Conservation (phyloP, 2,329 filamentous ascomycete genomes). For the Pyricularia sp. region DNA sequence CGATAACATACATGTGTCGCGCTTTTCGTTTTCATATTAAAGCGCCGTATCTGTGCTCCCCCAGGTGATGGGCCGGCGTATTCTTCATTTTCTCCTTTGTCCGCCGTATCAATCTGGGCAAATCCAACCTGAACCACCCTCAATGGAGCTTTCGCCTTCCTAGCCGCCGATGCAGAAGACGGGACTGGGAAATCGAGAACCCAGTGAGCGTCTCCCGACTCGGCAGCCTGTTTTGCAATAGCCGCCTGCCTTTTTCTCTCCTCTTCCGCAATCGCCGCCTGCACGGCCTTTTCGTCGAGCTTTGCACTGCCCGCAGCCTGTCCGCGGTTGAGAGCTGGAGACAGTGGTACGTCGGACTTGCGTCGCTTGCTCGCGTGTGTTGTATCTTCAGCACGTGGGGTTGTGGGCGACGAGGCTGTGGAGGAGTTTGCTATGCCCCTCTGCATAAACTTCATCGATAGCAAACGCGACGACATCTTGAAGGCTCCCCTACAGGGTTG, state of each 20-base stretch:
- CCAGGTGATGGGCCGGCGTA: conserved; percentile 11
- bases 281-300: conserved; percentile 51
- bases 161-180: conserved; percentile 15
- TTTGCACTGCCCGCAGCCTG: conserved; percentile 15
- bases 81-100: conserved; percentile 22
- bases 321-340: neutral
- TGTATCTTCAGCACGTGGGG: conserved; percentile 35
- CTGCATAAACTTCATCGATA: conserved; percentile 99
- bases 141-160: conserved; percentile 27
- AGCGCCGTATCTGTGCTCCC: conserved; percentile 11
- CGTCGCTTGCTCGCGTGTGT: conserved; percentile 52
- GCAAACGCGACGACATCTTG: conserved; percentile 67
- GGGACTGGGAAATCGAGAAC: conserved; percentile 49
- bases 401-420: conserved; percentile 29
- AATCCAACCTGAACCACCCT: conserved; percentile 52
- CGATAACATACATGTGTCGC: conserved; percentile 14
- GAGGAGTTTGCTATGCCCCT: conserved; percentile 59
- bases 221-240: conserved; percentile 51
- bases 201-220: conserved; percentile 66
- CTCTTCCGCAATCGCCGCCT: conserved; percentile 55
- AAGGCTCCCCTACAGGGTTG: neutral
- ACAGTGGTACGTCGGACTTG: conserved; percentile 27
- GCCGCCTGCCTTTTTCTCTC: conserved; percentile 55
- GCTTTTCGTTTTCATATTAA: conserved; percentile 24
- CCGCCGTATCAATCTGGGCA: conserved; percentile 34